Evolutionary conservation across 768 basidiomycete genomes (phyloP).

Genomic region (Leccinum variicolor): DNA sequence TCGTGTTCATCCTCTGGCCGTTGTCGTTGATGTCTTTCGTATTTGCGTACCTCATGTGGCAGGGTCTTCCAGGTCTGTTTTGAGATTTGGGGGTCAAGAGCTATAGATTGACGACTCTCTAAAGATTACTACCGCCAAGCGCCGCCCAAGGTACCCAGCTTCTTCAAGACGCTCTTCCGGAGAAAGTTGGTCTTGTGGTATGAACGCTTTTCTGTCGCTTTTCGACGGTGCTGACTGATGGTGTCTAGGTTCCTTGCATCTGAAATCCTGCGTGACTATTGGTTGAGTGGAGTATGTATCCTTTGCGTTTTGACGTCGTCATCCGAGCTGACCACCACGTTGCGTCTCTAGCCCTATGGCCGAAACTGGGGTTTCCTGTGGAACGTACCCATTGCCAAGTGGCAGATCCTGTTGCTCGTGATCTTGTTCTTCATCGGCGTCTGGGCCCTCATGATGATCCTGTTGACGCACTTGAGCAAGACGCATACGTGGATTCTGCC

Average conservation of each 20-base stretch:
- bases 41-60: slow-evolving; percentile 81
- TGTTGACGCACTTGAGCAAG: slow-evolving; percentile 85
- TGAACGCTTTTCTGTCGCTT: slow-evolving; percentile 1
- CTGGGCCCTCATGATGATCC: slow-evolving; percentile 71
- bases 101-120: slow-evolving; percentile 10
- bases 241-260: slow-evolving; percentile 71
- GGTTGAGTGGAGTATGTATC: slow-evolving; percentile 75
- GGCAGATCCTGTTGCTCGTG: slow-evolving; percentile 79
- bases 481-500: slow-evolving; percentile 94
- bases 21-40: slow-evolving; percentile 68
- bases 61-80: slow-evolving; percentile 75
- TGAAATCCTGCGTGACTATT: slow-evolving; percentile 88
- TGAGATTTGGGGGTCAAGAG: not conserved
- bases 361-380: slow-evolving; percentile 96
- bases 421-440: slow-evolving; percentile 82
- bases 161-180: slow-evolving; percentile 84
- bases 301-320: not conserved
- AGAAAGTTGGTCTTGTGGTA: slow-evolving; percentile 88
- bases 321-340: slow-evolving; percentile 8
- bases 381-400: slow-evolving; percentile 77
- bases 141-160: slow-evolving; percentile 92
- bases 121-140: slow-evolving; percentile 87
- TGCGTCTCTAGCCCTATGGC: slow-evolving; percentile 68
- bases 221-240: not conserved
- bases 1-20: slow-evolving; percentile 80